A percentile compares a stretch with the other conserved stretches of the same genome.
Evolutionary conservation across 257 asterid species (phyloP).

Genomic region (Solanum chaucha): DNA sequence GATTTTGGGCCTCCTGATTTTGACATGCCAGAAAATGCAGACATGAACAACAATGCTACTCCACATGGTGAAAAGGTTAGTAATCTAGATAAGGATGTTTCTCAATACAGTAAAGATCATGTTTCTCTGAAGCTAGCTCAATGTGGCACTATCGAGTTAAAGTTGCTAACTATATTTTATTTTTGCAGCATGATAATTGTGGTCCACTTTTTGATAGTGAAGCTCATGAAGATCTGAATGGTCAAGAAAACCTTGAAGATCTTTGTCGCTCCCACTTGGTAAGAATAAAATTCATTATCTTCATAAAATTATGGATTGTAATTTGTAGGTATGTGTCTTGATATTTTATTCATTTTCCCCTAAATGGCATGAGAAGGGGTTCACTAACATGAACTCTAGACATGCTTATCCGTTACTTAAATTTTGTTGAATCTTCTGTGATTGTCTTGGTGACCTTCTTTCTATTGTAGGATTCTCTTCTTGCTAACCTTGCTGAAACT

Average conservation of each 20-base stretch:
- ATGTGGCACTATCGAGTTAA: neutral
- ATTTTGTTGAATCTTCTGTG: neutral
- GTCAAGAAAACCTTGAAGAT: conserved; percentile 67
- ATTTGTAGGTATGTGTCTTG: neutral
- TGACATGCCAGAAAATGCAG: conserved; percentile 43
- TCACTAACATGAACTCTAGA: neutral
- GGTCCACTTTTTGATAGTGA: conserved; percentile 16
- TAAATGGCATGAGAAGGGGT: neutral
- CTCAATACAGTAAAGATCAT: neutral
- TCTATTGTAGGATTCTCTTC: conserved; percentile 67
- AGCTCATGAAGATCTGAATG: conserved; percentile 26
- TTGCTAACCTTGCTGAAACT: conserved; percentile 67
- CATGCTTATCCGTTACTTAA: neutral
- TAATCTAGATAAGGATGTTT: neutral
- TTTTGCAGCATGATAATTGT: conserved; percentile 37
- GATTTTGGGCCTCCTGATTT: conserved; percentile 45
- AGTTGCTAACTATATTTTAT: neutral
- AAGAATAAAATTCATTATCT: conserved; percentile 3
- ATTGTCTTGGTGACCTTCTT: neutral
- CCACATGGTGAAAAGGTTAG: conserved; percentile 41
- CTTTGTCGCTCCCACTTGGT: conserved; percentile 95
- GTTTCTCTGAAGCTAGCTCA: neutral
- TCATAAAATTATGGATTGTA: neutral
- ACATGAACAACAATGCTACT: conserved; percentile 24
- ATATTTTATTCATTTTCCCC: neutral